These are phyloP conservation scores for Pelargonium nanum DNA, from an alignment of 345 rosid species.

Conservation along the genomic window DNA sequence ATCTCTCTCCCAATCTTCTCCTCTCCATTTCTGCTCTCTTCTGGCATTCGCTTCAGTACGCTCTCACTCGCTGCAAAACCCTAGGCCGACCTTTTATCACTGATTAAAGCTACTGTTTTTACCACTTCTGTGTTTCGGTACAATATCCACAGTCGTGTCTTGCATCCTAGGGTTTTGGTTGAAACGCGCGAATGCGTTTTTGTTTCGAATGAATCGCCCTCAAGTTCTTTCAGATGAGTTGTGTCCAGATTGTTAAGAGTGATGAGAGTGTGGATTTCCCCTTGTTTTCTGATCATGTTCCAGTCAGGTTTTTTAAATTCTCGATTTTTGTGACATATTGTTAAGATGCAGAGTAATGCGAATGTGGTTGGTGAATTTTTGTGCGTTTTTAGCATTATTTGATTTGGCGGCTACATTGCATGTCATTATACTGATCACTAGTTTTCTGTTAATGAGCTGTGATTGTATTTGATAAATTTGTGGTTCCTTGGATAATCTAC, in stretches of 20 bases:
- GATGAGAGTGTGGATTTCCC: neutral
- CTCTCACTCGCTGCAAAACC: too few relatives aligned
- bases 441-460: too few relatives aligned
- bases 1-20: neutral
- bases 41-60: neutral
- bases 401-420: too few relatives aligned
- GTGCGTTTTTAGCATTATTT: too few relatives aligned
- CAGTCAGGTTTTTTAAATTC: neutral
- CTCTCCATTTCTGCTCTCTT: slow-evolving; percentile 13
- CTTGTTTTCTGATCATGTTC: too few relatives aligned
- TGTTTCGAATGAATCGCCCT: neutral
- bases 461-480: too few relatives aligned
- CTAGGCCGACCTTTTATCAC: too few relatives aligned
- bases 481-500: too few relatives aligned
- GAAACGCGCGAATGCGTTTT: neutral
- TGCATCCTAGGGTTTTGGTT: neutral
- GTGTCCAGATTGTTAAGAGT: neutral
- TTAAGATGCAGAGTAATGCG: too few relatives aligned
- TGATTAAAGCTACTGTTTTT: neutral
- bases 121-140: neutral
- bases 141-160: neutral
- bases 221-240: neutral
- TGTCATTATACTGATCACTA: too few relatives aligned
- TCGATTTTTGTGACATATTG: too few relatives aligned
- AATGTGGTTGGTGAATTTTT: too few relatives aligned